Evolutionary conservation across 441 rosid species (phyloP).

Genomic region (Erysimum cheiri): DNA sequence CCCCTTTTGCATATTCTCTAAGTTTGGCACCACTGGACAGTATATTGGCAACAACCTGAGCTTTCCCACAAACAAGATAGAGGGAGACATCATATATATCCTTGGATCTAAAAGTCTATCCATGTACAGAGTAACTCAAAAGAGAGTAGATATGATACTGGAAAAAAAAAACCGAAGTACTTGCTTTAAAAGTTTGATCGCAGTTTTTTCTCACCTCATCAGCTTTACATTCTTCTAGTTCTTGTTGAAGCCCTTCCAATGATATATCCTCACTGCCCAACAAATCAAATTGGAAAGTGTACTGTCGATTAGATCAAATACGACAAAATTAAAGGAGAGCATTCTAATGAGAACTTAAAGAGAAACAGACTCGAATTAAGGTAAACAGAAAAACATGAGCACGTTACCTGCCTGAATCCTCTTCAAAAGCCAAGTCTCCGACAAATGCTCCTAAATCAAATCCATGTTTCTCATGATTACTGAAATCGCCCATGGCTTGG

Average conservation of each 20-base stretch:
- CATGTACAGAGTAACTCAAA: no score
- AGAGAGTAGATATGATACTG: no score
- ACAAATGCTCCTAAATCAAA: slow-evolving; percentile 87
- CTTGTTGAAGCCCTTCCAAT: slow-evolving; percentile 89
- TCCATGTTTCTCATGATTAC: slow-evolving; percentile 53
- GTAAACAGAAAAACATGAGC: no score
- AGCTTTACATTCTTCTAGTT: slow-evolving; percentile 84
- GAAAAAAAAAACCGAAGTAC: no score
- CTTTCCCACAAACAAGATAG: slow-evolving; percentile 15
- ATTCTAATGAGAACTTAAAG: no score
- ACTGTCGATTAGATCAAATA: no score
- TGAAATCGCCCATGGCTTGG: slow-evolving; percentile 45
- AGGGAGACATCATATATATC: slow-evolving; percentile 20
- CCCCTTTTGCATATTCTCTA: slow-evolving; percentile 93
- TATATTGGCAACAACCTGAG: slow-evolving; percentile 88
- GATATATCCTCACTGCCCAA: slow-evolving; percentile 78
- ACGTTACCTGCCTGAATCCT: slow-evolving; percentile 73
- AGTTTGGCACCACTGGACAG: slow-evolving; percentile 79
- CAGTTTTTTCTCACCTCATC: no score
- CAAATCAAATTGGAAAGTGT: neutral
- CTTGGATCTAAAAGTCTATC: slow-evolving; percentile 4
- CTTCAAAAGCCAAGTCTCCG: slow-evolving; percentile 82
- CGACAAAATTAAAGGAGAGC: no score
- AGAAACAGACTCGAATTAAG: no score
- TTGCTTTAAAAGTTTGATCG: no score